phyloP scores from a whole-genome alignment of 768 basidiomycete species.

The Goffeauzyma gilvescens region DNA sequence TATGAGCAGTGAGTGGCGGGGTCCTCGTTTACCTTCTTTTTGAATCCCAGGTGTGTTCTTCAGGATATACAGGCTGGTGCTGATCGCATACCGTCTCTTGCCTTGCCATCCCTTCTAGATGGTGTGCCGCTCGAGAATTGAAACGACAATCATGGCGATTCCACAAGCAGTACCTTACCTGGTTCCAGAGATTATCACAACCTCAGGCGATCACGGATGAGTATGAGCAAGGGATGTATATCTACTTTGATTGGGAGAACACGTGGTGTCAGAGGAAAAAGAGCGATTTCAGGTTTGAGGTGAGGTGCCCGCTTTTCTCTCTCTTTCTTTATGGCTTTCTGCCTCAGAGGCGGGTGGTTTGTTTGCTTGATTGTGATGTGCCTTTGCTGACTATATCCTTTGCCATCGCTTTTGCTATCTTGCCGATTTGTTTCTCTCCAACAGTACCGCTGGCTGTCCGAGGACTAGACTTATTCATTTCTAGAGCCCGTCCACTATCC shows the following conservation, averaged over 20 bases:
- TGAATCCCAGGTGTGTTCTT: not conserved
- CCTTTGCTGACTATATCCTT: not conserved
- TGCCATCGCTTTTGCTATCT: not conserved
- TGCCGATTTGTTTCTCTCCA: slow-evolving; percentile 26
- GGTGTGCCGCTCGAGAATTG: slow-evolving; percentile 85
- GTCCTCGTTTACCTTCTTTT: not conserved
- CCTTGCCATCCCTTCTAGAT: slow-evolving; percentile 37
- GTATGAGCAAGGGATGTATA: slow-evolving; percentile 97
- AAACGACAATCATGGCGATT: slow-evolving; percentile 98
- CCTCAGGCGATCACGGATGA: slow-evolving; percentile 98
- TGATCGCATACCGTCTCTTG: not conserved
- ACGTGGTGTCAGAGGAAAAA: slow-evolving; percentile 98
- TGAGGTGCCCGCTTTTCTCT: too few species aligned
- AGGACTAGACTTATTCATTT: too few species aligned
- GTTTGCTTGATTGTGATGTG: not conserved
- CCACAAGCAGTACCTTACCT: slow-evolving; percentile 96
- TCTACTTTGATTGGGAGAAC: slow-evolving; percentile 98
- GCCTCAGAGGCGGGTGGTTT: too few species aligned
- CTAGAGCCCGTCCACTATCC: too few species aligned
- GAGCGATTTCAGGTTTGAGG: slow-evolving; percentile 71
- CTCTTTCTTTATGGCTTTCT: not conserved
- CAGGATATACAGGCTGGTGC: not conserved
- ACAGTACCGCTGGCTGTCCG: slow-evolving; percentile 83
- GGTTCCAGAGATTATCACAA: slow-evolving; percentile 97
- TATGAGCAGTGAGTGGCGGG: slow-evolving; percentile 71